Percentiles rank a stretch among this genome's conserved stretches.
Conservation (phyloP, 1,284 basidiomycete species). For the Chalciporus sp. region DNA sequence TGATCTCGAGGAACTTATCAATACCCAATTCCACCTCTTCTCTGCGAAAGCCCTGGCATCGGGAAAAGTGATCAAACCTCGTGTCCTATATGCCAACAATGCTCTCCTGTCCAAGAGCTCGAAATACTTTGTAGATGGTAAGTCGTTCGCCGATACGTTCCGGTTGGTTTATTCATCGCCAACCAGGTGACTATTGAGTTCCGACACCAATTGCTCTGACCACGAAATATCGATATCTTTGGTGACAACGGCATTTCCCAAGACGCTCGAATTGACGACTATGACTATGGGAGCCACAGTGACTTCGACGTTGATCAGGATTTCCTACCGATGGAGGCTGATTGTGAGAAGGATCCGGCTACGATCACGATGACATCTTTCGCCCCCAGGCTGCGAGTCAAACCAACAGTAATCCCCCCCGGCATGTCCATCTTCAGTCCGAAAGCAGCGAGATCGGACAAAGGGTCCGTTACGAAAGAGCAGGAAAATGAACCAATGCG, state of each 20-base stretch:
- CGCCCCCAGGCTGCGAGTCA: background rate
- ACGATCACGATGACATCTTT: too few relatives aligned
- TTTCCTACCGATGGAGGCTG: background rate
- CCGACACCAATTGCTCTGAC: slow-evolving; percentile 14
- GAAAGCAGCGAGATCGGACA: too few relatives aligned
- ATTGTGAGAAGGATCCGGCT: background rate
- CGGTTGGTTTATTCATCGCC: background rate
- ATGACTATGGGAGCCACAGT: slow-evolving; percentile 32
- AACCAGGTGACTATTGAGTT: slow-evolving; percentile 22
- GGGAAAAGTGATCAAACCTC: background rate
- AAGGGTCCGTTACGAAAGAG: background rate
- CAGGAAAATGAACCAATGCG: background rate
- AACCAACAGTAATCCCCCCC: background rate
- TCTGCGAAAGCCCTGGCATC: slow-evolving; percentile 1
- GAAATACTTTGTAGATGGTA: slow-evolving; percentile 10
- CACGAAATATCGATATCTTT: slow-evolving; percentile 13
- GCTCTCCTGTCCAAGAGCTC: slow-evolving; percentile 7
- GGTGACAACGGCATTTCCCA: slow-evolving; percentile 12
- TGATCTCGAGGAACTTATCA: slow-evolving; percentile 2
- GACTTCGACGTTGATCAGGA: slow-evolving; percentile 28
- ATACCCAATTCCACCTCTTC: slow-evolving; percentile 17
- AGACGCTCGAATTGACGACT: slow-evolving; percentile 14
- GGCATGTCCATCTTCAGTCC: too few relatives aligned
- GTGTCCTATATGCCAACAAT: slow-evolving; percentile 10
- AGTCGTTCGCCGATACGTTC: background rate